phyloP scores from a whole-genome alignment of 441 rosid genomes.

The Adansonia grandidieri region DNA sequence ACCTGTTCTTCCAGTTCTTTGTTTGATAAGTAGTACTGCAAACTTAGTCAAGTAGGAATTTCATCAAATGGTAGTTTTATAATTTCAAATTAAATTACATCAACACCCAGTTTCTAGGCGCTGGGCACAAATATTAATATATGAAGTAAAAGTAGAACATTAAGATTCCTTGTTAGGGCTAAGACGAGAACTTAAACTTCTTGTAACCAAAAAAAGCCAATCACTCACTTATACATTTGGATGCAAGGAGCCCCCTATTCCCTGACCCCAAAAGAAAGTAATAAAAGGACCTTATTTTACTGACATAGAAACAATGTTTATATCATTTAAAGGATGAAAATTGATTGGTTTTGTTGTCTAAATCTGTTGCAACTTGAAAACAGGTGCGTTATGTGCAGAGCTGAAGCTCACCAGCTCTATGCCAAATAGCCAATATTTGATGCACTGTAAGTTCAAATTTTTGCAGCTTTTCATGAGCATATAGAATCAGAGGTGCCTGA shows the following conservation, averaged over 20 bases:
- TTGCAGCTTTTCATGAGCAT: slow-evolving; percentile 70
- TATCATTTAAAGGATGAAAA: slow-evolving; percentile 6
- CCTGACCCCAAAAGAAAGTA: background rate
- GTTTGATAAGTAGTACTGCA: background rate
- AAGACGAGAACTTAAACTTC: slow-evolving; percentile 6
- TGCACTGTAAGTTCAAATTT: slow-evolving; percentile 59
- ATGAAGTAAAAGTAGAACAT: background rate
- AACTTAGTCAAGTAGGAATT: background rate
- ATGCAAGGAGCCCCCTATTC: background rate
- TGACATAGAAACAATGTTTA: background rate
- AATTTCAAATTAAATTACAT: background rate
- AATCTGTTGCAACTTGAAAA: slow-evolving; percentile 23
- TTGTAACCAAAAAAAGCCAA: background rate
- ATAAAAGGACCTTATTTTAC: background rate
- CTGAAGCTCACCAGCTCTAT: slow-evolving; percentile 72
- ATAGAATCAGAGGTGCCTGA: slow-evolving; percentile 59
- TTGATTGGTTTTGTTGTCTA: slow-evolving; percentile 12
- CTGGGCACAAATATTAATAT: background rate
- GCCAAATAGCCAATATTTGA: slow-evolving; percentile 66
- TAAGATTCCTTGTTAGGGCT: background rate
- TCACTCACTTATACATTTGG: background rate
- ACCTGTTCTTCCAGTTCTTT: too few relatives aligned
- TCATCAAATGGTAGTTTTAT: background rate
- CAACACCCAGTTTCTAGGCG: background rate
- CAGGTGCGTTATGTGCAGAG: slow-evolving; percentile 83